Base-by-base conservation (phyloP, 495 filamentous ascomycete species). In the Neurospora sublineolata region DNA sequence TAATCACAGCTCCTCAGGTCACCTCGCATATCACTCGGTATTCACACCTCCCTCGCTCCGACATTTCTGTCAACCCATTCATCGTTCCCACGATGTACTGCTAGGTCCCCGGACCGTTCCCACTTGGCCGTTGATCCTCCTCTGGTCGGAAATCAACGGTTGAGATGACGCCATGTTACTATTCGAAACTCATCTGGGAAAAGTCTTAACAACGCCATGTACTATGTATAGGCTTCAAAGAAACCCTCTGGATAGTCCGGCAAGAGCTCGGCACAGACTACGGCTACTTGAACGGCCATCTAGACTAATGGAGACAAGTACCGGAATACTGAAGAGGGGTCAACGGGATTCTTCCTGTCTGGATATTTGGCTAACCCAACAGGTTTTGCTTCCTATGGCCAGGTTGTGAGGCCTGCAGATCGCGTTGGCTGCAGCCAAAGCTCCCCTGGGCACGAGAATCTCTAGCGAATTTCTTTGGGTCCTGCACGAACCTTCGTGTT, bases 361-460 rank as follows among this genome's bases (percentile, higher is more conserved):
- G 52, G 52, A 64, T 64, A 30, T 27, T 60, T 23, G 52, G 52
- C 23, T 60, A 64, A 64, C 27, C 14, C 52, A 64, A 18, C 52
- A 64, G 27, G 52, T 64, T 64, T 64, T 33, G 27, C 27, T 64
- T 36, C 52, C 52, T 64, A 64, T 64, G 12, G 69, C 44, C 69
- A 71, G 10, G 40, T 67, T 71, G 69, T 71, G 69, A 71, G 27
- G 70, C 20, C 37, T 70, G 72, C 72, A 75, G 73, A 67, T 71
- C 67, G 42, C 39, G 64, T 46, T 69, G 70, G 36, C 52, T 52
- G 27, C 72, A 40, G 69, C 69, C 58, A 70, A 42, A 71, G 73
- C 68, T 70, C 44, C 70, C 46, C 30, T 69, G 72, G 39, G 69
- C 71, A 74, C 64, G 68, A 73, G 72, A 68, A 71, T 71, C 23